phyloP scores from a whole-genome alignment of 2,329 filamentous ascomycete species.

The Ceratocystis cubensis region DNA sequence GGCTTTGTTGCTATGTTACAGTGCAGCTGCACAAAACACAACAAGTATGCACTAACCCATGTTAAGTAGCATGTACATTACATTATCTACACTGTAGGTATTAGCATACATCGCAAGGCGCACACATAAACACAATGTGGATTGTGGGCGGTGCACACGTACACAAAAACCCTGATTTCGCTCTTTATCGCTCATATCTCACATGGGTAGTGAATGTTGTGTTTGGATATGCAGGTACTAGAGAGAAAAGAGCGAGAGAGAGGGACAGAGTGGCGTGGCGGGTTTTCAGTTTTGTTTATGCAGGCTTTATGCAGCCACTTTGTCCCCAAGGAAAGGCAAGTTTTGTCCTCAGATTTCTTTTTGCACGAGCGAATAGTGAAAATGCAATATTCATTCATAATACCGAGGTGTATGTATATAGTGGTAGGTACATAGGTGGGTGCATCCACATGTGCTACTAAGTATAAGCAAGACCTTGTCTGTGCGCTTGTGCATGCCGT shows the following conservation, averaged over 20 bases:
- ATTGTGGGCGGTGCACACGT: neutral
- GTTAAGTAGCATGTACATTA: constrained; percentile 2
- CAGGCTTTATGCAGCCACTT: too few species aligned
- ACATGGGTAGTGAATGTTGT: neutral
- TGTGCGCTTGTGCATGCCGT: neutral
- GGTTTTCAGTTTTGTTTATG: too few species aligned
- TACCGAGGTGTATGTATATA: too few species aligned
- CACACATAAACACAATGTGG: neutral
- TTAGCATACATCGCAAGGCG: neutral
- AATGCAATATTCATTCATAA: too few species aligned
- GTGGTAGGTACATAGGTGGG: too few species aligned
- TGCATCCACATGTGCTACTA: neutral
- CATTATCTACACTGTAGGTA: neutral
- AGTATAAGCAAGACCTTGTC: neutral
- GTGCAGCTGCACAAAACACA: constrained; percentile 4
- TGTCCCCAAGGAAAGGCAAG: too few species aligned
- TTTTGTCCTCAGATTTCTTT: too few species aligned
- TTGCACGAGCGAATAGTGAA: too few species aligned
- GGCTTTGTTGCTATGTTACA: constrained; percentile 3
- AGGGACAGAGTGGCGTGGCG: neutral
- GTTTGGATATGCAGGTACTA: constrained; percentile 2
- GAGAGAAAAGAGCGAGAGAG: neutral
- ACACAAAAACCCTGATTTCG: neutral
- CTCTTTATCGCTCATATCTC: neutral
- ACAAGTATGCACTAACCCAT: neutral